phyloP scores from a whole-genome alignment of 371 early-diverging fungal species.

The Syncephalastrum sp. region DNA sequence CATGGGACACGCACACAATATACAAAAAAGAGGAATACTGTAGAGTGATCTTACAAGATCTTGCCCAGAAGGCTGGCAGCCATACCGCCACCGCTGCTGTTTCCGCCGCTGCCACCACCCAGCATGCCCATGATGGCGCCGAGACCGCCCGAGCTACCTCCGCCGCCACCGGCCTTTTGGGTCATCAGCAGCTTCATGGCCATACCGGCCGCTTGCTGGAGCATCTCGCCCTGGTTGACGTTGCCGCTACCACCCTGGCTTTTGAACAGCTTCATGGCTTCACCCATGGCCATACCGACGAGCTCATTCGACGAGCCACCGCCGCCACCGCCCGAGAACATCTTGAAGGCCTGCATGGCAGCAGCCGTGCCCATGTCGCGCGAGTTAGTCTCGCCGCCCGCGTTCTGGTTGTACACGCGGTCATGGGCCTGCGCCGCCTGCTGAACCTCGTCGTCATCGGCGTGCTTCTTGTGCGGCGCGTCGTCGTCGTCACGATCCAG shows the following conservation, averaged over 20 bases:
- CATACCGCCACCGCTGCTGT: constrained; percentile 6
- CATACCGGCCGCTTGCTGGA: constrained; percentile 4
- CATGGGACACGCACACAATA: not conserved
- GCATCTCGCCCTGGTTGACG: constrained; percentile 9
- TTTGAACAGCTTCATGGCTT: constrained; percentile 47
- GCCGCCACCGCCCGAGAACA: constrained; percentile 38
- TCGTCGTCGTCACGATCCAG: constrained; percentile 28
- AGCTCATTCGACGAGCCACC: constrained; percentile 29
- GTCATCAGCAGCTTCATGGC: constrained; percentile 20
- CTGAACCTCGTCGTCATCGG: constrained; percentile 30
- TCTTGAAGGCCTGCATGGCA: constrained; percentile 51
- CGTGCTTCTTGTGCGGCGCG: constrained; percentile 25
- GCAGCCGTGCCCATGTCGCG: constrained; percentile 49
- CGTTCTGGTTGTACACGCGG: constrained; percentile 36
- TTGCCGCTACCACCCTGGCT: constrained; percentile 7
- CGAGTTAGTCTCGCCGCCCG: constrained; percentile 24
- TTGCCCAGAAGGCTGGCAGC: constrained; percentile 17
- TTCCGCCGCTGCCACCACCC: constrained; percentile 11
- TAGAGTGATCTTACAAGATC: constrained; percentile 14
- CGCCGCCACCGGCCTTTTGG: constrained; percentile 14
- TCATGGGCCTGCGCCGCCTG: constrained; percentile 32
- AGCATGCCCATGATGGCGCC: constrained; percentile 22
- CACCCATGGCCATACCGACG: constrained; percentile 51
- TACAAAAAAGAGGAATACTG: constrained; percentile 5
- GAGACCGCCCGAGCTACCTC: constrained; percentile 17